phyloP scores from a whole-genome alignment of 768 basidiomycete genomes.

The Boletus rufocinnamomeus region DNA sequence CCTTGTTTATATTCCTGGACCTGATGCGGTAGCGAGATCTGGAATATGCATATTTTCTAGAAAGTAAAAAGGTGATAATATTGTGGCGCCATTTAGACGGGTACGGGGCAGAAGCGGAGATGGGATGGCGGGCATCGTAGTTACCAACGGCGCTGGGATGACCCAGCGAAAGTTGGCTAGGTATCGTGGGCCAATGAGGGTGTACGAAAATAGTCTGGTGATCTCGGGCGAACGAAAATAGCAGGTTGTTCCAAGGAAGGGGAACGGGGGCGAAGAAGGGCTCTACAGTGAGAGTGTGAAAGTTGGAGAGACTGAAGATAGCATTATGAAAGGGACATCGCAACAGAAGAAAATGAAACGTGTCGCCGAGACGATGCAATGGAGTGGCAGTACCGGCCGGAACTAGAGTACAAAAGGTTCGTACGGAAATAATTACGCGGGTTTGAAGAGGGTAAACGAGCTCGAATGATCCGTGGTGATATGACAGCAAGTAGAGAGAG shows the following conservation, averaged over 20 bases:
- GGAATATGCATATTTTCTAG: neutral
- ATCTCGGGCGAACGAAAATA: conserved; percentile 20
- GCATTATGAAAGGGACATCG: conserved; percentile 6
- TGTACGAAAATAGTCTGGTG: conserved; percentile 11
- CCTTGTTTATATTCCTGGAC: neutral
- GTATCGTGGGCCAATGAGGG: conserved; percentile 15
- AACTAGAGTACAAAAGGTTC: conserved; percentile 9
- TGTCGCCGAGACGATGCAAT: conserved; percentile 1
- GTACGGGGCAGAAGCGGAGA: neutral
- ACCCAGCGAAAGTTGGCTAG: neutral
- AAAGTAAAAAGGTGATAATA: neutral
- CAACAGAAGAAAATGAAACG: neutral
- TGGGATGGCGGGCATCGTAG: neutral
- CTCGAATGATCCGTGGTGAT: conserved; percentile 13
- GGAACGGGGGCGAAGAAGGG: conserved; percentile 10
- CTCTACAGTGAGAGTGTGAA: conserved; percentile 15
- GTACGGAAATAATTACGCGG: neutral
- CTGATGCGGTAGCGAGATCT: neutral
- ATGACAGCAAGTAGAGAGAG: neutral
- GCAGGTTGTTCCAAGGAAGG: conserved; percentile 14
- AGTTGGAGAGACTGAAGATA: conserved; percentile 1
- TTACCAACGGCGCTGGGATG: neutral
- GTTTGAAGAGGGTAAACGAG: neutral
- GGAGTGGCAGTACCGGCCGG: conserved; percentile 18
- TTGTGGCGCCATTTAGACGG: neutral